These are phyloP conservation scores for Clitoria ternatea DNA, from an alignment of 306 rosid genomes.

Conservation along the genomic window DNA sequence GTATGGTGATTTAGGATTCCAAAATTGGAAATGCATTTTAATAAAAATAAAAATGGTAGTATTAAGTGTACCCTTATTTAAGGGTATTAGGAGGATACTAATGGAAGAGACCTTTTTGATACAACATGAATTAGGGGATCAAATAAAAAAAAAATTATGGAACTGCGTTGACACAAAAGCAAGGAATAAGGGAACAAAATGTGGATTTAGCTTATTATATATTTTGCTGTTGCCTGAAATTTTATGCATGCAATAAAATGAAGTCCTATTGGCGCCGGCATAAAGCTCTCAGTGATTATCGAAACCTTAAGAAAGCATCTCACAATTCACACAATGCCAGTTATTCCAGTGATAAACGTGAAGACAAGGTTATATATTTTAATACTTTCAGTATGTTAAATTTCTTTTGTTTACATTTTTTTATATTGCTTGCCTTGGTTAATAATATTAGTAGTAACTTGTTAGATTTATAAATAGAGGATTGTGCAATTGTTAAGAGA, in stretches of 20 bases:
- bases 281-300: conserved; percentile 41
- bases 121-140: no score
- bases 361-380: conserved; percentile 32
- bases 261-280: conserved; percentile 51
- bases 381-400: not conserved
- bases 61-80: no score
- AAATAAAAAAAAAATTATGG: no score
- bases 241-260: conserved; percentile 23
- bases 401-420: conserved; percentile 10
- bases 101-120: no score
- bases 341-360: conserved; percentile 25
- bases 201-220: no score
- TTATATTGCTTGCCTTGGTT: not conserved
- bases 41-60: no score
- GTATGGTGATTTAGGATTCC: no score
- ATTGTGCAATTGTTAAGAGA: conserved; percentile 6
- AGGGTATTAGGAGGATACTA: no score
- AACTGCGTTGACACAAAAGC: no score
- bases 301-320: conserved; percentile 38
- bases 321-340: conserved; percentile 28
- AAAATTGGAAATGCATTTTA: no score
- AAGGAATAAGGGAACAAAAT: no score
- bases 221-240: conserved; percentile 18
- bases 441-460: conserved; percentile 3
- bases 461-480: not conserved